Conservation (phyloP, 2,329 filamentous ascomycete genomes). For the Diaporthe sp. region DNA sequence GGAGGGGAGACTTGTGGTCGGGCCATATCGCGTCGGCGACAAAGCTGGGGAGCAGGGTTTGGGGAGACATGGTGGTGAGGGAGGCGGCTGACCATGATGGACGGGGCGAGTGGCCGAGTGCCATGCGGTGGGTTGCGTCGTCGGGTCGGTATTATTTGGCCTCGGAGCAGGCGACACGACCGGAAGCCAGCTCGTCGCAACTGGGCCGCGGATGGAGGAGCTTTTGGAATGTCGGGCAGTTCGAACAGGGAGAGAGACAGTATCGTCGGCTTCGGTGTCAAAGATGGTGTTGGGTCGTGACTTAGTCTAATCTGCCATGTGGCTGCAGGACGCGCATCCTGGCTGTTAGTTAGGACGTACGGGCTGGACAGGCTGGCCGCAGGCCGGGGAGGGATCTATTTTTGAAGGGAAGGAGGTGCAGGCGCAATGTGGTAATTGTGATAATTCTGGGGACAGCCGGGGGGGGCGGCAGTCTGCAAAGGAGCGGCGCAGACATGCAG, state of each 20-base stretch:
- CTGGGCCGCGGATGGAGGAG: not conserved
- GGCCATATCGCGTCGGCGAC: slow-evolving; percentile 45
- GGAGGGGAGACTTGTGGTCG: slow-evolving; percentile 40
- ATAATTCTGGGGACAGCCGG: slow-evolving; percentile 10
- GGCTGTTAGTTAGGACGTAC: slow-evolving; percentile 4
- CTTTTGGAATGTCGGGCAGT: not conserved
- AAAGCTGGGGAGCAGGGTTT: slow-evolving; percentile 47
- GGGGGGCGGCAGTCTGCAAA: not conserved
- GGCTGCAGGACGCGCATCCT: slow-evolving; percentile 22
- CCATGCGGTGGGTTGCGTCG: not conserved
- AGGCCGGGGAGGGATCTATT: slow-evolving; percentile 21
- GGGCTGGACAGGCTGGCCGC: slow-evolving; percentile 12
- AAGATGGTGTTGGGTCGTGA: not conserved
- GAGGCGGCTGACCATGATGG: slow-evolving; percentile 28
- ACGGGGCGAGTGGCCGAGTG: slow-evolving; percentile 12
- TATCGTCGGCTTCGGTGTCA: slow-evolving; percentile 2
- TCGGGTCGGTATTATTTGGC: not conserved
- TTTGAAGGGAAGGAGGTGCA: slow-evolving; percentile 20
- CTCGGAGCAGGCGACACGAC: not conserved
- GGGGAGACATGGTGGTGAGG: slow-evolving; percentile 35
- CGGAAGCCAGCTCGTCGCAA: not conserved
- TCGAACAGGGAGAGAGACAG: not conserved
- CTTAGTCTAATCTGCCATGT: not conserved
- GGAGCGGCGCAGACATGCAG: slow-evolving; percentile 25
- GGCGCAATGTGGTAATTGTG: slow-evolving; percentile 12